Evolutionary conservation across 2,329 filamentous ascomycete genomes (phyloP).

Genomic region (Madurella mycetomatis): DNA sequence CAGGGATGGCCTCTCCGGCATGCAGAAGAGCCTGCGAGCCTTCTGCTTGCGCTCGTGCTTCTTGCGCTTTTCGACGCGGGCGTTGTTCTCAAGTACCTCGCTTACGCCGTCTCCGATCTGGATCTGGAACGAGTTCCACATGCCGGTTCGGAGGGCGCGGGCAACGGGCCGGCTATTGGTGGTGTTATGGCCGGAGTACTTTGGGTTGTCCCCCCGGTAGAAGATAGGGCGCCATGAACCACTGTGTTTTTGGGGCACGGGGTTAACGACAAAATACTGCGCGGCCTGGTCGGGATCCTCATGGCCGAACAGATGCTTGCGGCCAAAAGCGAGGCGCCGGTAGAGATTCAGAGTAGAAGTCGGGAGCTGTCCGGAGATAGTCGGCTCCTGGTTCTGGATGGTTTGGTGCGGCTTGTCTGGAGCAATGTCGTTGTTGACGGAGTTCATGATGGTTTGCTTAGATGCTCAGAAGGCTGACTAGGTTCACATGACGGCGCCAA

Average conservation of each 20-base stretch:
- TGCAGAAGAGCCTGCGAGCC: neutral
- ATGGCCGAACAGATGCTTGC: neutral
- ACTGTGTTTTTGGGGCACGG: neutral
- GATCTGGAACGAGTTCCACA: slow-evolving; percentile 1
- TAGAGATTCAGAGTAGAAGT: neutral
- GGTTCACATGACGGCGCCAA: no score
- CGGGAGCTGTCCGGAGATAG: neutral
- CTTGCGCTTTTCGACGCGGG: neutral
- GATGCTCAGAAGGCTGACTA: no score
- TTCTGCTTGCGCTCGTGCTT: neutral
- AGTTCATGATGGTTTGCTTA: no score
- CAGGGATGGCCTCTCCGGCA: neutral
- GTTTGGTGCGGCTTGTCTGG: no score
- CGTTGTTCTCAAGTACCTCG: neutral
- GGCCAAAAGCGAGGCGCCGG: neutral
- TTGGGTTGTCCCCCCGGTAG: neutral
- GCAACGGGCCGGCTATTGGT: neutral
- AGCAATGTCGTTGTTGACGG: no score
- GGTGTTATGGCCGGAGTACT: neutral
- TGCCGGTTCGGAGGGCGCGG: neutral
- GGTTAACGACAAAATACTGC: neutral
- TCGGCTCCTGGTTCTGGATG: no score
- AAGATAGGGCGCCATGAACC: neutral
- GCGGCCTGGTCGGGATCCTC: neutral
- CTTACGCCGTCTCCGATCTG: neutral